A percentile compares a stretch with the other conserved stretches of the same genome.
Evolutionary conservation across 2,329 filamentous ascomycete genomes (phyloP).

Genomic region (Aschersonia sp.): DNA sequence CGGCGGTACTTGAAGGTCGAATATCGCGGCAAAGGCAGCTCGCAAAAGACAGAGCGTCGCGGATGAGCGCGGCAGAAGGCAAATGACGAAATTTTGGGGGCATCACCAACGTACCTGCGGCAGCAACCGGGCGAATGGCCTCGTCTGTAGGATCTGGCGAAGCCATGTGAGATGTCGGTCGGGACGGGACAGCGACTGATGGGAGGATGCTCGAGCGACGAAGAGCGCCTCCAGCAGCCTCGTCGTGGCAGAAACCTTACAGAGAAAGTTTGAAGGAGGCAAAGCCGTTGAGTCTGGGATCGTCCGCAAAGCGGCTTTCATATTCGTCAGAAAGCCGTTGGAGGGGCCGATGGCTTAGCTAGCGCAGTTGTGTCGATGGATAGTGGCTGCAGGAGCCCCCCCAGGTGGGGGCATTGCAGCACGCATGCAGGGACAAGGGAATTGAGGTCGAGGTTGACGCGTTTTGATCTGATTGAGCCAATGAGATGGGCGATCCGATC

Average conservation of each 20-base stretch:
- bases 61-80: background rate
- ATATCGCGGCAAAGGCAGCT: too few species aligned
- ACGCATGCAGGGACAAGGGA: background rate
- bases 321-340: background rate
- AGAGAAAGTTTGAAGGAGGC: background rate
- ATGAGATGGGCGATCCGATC: background rate
- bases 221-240: background rate
- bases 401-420: background rate
- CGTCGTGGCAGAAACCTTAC: background rate
- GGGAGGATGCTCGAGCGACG: background rate
- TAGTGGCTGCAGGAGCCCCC: background rate
- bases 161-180: background rate
- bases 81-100: background rate
- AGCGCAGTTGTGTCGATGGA: background rate
- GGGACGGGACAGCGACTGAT: background rate
- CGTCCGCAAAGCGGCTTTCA: background rate
- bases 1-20: background rate
- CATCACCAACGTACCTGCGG: background rate
- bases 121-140: background rate
- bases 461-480: background rate
- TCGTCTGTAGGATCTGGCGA: background rate
- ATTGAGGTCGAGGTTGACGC: background rate
- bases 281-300: background rate
- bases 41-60: background rate
- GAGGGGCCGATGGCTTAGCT: background rate